phyloP scores from a whole-genome alignment of 2,329 filamentous ascomycete genomes.

The Pestalotiopsis sp. region DNA sequence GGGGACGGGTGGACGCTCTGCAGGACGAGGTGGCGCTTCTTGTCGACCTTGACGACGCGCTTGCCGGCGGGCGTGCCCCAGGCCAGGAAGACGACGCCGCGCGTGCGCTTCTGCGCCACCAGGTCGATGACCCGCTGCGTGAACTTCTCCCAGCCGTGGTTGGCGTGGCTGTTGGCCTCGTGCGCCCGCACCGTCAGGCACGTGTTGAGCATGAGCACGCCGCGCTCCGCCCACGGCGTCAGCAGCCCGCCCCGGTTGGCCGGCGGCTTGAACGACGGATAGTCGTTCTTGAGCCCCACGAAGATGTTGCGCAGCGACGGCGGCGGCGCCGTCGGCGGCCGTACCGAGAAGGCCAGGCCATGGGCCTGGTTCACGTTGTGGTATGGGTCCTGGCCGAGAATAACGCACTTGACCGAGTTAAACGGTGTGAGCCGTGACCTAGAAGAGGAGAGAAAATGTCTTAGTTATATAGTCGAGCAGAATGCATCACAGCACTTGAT shows the following conservation, averaged over 20 bases:
- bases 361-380: conserved; percentile 96
- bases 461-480: not conserved
- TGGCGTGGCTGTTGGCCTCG: conserved; percentile 82
- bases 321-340: conserved; percentile 83
- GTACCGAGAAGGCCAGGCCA: conserved; percentile 93
- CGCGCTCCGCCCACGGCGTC: conserved; percentile 91
- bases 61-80: conserved; percentile 89
- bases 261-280: conserved; percentile 76
- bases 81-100: conserved; percentile 90
- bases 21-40: conserved; percentile 76
- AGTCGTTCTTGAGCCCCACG: conserved; percentile 83
- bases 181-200: conserved; percentile 92
- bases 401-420: conserved; percentile 85
- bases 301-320: conserved; percentile 95
- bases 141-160: conserved; percentile 89
- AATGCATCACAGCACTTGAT: not conserved
- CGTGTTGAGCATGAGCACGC: conserved; percentile 92
- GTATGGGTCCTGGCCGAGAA: conserved; percentile 96
- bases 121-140: conserved; percentile 91
- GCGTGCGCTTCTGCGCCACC: conserved; percentile 74
- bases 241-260: conserved; percentile 80
- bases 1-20: conserved; percentile 91
- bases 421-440: conserved; percentile 96
- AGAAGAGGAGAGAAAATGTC: not conserved
- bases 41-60: conserved; percentile 74